phyloP scores from a whole-genome alignment of 768 basidiomycete genomes.

The Tylopilus vinaceipallidus region DNA sequence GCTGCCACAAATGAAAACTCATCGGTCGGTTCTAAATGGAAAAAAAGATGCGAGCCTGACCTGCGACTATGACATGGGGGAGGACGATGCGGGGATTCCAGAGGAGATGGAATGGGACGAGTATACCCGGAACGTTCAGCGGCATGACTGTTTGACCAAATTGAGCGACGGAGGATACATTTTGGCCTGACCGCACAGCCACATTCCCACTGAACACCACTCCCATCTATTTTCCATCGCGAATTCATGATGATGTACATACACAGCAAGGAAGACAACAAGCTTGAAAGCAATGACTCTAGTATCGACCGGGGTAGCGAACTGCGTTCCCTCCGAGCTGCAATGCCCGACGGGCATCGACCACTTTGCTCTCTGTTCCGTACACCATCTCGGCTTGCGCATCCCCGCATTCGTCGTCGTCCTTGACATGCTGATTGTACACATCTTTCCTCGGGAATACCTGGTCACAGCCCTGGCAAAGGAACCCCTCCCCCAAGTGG shows the following conservation, averaged over 20 bases:
- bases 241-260: no score
- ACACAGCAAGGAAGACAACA: no score
- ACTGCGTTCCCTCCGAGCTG: background rate
- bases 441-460: slow-evolving; percentile 6
- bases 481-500: slow-evolving; percentile 8
- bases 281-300: no score
- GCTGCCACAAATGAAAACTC: slow-evolving; percentile 37
- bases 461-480: slow-evolving; percentile 2
- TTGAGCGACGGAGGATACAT: no score
- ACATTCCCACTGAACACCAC: no score
- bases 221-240: no score
- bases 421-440: slow-evolving; percentile 1
- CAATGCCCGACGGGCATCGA: background rate
- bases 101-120: slow-evolving; percentile 70
- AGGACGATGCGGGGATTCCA: slow-evolving; percentile 65
- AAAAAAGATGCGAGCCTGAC: slow-evolving; percentile 38
- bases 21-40: no score
- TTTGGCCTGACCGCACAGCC: no score
- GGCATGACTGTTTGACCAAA: slow-evolving; percentile 48
- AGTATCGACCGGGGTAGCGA: no score
- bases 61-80: slow-evolving; percentile 65
- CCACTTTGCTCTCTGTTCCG: background rate
- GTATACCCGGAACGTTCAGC: slow-evolving; percentile 67
- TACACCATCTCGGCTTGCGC: background rate
- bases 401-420: background rate